Base-by-base conservation (phyloP, 257 asterid genomes). In the Rauvolfia tetraphylla region DNA sequence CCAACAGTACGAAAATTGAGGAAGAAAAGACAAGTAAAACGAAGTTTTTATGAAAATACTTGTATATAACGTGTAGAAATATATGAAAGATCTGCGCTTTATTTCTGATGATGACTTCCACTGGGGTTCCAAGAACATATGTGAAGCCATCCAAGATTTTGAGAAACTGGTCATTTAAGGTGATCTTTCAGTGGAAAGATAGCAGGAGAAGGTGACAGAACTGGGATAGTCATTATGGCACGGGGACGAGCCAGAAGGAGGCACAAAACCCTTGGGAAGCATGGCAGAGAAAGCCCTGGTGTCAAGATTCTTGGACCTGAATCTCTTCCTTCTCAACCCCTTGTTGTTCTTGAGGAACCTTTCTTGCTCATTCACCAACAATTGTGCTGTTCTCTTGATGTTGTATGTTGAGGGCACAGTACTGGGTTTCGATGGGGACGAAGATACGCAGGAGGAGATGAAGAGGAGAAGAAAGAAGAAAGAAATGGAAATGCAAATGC, bases 221-320 rank as follows among this genome's bases (percentile, higher is more conserved):
- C 78, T 86, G 0, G 92, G 90, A 78, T 86, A 89, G 5, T 81
- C 49, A 58, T 92, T 92, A 36, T 90, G 97, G 77, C 97, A 92
- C 0, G 95, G 90, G 5, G 96, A 89, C 34, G 93, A 88, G 7
- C 90, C 96, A 0, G 96, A 90, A 79, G 97, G 96, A 73, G 96
- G 96, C 58, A 92, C 90, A 81, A 79, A 89, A 31, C 95, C 95
- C 83, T 89, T 89, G 10, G 97, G 97, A 25, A 92, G 92, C 97
- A 92, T 92, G 14, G 87, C 93, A 0, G 88, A 80, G 76, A 87
- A 90, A 31, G 83, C 73, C 85, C 81, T 77, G 2, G 72, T n/a
- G 7, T 75, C 79, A 25, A 29, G 3, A 31, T 75, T 85, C 65
- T 82, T 78, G 38, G 12, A 71, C 59, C 80, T 77, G 38, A 12